Evolutionary conservation across 164 flowering plant genomes (phyloP).

Genomic region (Pachysandra terminalis): DNA sequence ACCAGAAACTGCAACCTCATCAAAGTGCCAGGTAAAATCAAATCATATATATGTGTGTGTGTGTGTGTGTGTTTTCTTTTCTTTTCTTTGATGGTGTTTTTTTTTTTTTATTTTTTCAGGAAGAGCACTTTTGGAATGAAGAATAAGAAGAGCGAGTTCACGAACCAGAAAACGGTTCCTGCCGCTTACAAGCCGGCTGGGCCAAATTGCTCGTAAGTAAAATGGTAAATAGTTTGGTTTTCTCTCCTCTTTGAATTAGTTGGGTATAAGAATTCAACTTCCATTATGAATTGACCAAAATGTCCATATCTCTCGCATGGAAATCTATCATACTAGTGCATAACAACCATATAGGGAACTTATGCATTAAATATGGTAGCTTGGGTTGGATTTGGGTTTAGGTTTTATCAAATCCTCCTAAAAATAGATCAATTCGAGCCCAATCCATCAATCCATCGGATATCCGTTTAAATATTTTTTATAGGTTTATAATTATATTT

Average conservation of each 20-base stretch:
- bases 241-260: neutral
- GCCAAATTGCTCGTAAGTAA: constrained; percentile 68
- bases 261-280: too few relatives aligned
- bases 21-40: constrained; percentile 23
- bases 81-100: neutral
- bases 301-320: neutral
- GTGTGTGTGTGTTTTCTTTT: too few relatives aligned
- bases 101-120: constrained; percentile 18
- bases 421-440: too few relatives aligned
- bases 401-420: too few relatives aligned
- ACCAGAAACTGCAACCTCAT: constrained; percentile 19
- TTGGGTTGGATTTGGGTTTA: too few relatives aligned
- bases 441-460: too few relatives aligned
- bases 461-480: too few relatives aligned
- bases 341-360: too few relatives aligned
- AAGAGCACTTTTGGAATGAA: constrained; percentile 28
- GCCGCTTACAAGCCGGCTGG: constrained; percentile 35
- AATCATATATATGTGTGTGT: too few relatives aligned
- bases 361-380: too few relatives aligned
- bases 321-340: neutral
- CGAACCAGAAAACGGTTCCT: constrained; percentile 19
- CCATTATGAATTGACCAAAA: too few relatives aligned
- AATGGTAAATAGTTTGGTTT: neutral
- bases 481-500: too few relatives aligned
- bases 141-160: constrained; percentile 21